Conservation (phyloP, 169 alveolate species). For the Eimeria acervulina region DNA sequence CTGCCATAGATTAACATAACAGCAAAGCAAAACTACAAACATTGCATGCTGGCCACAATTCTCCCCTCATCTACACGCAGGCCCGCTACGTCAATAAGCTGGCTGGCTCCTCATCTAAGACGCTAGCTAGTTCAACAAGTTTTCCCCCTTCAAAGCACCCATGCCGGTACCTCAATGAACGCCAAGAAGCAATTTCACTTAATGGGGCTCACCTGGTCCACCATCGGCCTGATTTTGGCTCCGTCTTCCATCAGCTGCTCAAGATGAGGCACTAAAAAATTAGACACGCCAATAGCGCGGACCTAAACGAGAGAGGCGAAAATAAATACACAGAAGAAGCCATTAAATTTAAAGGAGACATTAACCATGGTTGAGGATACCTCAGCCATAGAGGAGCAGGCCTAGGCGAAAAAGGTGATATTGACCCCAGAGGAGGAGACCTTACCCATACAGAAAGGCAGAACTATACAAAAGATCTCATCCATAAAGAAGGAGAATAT, state of each 20-base stretch:
- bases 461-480: too few relatives aligned
- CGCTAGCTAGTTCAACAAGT: not conserved
- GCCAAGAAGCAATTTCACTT: not conserved
- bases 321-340: not conserved
- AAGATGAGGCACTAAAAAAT: constrained; percentile 69
- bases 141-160: not conserved
- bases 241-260: constrained; percentile 80
- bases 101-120: too few relatives aligned
- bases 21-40: not conserved
- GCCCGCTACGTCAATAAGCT: not conserved
- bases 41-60: too few relatives aligned
- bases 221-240: constrained; percentile 76
- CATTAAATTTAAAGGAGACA: too few relatives aligned
- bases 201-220: constrained; percentile 72
- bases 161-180: not conserved
- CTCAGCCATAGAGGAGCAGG: too few relatives aligned
- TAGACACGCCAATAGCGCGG: constrained; percentile 84
- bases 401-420: too few relatives aligned
- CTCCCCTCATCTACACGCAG: not conserved
- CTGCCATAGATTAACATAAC: too few relatives aligned
- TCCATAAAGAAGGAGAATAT: too few relatives aligned
- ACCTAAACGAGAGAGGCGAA: constrained; percentile 25
- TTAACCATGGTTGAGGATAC: too few relatives aligned
- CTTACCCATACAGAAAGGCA: too few relatives aligned
- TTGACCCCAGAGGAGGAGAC: too few relatives aligned